These are phyloP conservation scores for Trypethelium eluteriae DNA, from an alignment of 495 filamentous ascomycete genomes.

Conservation along the genomic window DNA sequence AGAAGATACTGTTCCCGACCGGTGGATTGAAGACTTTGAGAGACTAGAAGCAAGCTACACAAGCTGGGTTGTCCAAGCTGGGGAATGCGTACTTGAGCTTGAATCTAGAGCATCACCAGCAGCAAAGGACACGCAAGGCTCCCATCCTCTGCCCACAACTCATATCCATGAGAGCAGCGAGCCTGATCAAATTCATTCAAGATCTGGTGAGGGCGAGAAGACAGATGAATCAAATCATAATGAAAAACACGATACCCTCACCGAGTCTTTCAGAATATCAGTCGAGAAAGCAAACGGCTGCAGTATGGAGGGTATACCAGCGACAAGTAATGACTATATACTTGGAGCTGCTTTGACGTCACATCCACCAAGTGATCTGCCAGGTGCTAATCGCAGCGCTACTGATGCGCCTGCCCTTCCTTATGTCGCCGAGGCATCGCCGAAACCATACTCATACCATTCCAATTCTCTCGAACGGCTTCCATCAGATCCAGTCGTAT, in stretches of 20 bases:
- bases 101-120: constrained; percentile 24
- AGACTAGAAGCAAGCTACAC: constrained; percentile 69
- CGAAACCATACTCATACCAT: not conserved
- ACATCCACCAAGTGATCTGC: not conserved
- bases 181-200: too few relatives aligned
- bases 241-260: constrained; percentile 9
- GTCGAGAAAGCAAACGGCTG: not conserved
- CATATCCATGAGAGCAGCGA: not conserved
- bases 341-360: constrained; percentile 4
- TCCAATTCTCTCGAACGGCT: not conserved
- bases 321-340: not conserved
- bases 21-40: constrained; percentile 83
- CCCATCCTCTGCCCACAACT: not conserved
- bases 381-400: not conserved
- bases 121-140: constrained; percentile 9
- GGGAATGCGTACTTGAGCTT: constrained; percentile 31
- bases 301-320: not conserved
- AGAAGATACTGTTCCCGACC: constrained; percentile 72
- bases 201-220: not conserved
- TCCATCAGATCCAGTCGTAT: not conserved
- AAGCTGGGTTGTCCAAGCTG: constrained; percentile 54
- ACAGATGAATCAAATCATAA: not conserved
- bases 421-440: not conserved
- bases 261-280: not conserved
- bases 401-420: not conserved